Evolutionary conservation across 2,329 filamentous ascomycete genomes (phyloP).

Genomic region (Podosphaera fusca): DNA sequence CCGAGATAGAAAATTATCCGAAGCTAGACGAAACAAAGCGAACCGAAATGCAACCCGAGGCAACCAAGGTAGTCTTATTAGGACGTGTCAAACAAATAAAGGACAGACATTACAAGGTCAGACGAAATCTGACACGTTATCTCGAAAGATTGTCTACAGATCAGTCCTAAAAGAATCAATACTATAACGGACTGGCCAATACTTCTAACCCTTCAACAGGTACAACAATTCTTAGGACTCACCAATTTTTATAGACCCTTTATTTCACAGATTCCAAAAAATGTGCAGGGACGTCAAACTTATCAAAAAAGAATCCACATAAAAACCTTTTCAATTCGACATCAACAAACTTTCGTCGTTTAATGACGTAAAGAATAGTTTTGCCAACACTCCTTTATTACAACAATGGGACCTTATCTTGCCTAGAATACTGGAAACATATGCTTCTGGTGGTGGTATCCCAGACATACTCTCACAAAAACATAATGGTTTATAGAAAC

Average conservation of each 20-base stretch:
- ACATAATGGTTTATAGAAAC: background rate
- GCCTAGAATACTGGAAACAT: background rate
- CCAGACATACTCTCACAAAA: background rate
- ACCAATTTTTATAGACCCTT: background rate
- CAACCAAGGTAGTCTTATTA: no score
- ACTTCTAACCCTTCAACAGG: background rate
- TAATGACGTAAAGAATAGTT: background rate
- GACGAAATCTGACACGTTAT: background rate
- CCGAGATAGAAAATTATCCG: no score
- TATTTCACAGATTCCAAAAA: background rate
- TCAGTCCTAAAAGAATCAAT: background rate
- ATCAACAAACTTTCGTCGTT: background rate
- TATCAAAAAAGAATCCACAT: no score
- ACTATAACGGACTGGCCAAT: background rate
- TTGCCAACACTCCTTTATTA: background rate
- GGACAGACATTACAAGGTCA: no score
- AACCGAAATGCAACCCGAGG: no score
- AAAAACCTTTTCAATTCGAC: no score
- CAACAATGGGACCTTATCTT: background rate
- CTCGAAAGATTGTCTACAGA: background rate
- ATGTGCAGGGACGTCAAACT: background rate
- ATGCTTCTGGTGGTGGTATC: background rate
- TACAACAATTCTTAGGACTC: background rate
- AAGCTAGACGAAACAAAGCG: no score
- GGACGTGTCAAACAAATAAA: no score